Percentiles rank a stretch among this genome's conserved stretches.
phyloP scores from a whole-genome alignment of 768 basidiomycete genomes.

The Cyathus striatus region DNA sequence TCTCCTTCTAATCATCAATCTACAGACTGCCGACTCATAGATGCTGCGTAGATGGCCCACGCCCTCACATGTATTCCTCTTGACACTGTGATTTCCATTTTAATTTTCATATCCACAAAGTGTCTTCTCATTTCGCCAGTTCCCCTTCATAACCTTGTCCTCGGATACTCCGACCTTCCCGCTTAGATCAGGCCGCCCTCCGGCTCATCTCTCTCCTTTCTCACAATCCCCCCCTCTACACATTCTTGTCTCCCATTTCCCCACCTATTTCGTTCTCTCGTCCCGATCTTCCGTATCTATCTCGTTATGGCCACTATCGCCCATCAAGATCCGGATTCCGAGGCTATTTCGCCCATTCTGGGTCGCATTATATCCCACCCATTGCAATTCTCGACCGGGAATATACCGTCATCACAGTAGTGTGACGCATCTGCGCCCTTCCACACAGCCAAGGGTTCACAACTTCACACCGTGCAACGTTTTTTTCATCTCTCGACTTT shows the following conservation, averaged over 20 bases:
- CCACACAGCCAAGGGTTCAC: slow-evolving; percentile 17
- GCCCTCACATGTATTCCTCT: too few relatives aligned
- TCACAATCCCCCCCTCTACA: slow-evolving; percentile 6
- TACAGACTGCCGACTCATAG: too few relatives aligned
- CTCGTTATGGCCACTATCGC: slow-evolving; percentile 21
- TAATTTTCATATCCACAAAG: slow-evolving; percentile 9
- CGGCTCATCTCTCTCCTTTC: too few relatives aligned
- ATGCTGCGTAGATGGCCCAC: too few relatives aligned
- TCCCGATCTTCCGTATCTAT: slow-evolving; percentile 14
- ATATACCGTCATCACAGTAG: slow-evolving; percentile 10
- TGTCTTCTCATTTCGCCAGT: slow-evolving; percentile 5
- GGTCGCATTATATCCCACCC: slow-evolving; percentile 12
- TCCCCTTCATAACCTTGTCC: too few relatives aligned
- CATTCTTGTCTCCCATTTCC: not conserved
- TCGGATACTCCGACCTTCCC: too few relatives aligned
- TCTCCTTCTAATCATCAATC: slow-evolving; percentile 1
- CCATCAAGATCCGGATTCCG: slow-evolving; percentile 43
- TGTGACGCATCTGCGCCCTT: slow-evolving; percentile 15
- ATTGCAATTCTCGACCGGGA: slow-evolving; percentile 4
- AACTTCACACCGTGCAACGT: slow-evolving; percentile 31
- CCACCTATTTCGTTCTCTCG: slow-evolving; percentile 4
- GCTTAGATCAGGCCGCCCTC: too few relatives aligned
- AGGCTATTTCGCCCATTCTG: slow-evolving; percentile 26
- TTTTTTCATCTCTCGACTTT: slow-evolving; percentile 35
- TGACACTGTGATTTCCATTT: too few relatives aligned